phyloP scores from a whole-genome alignment of 2,329 filamentous ascomycete species.

The Podosphaera aphanis region DNA sequence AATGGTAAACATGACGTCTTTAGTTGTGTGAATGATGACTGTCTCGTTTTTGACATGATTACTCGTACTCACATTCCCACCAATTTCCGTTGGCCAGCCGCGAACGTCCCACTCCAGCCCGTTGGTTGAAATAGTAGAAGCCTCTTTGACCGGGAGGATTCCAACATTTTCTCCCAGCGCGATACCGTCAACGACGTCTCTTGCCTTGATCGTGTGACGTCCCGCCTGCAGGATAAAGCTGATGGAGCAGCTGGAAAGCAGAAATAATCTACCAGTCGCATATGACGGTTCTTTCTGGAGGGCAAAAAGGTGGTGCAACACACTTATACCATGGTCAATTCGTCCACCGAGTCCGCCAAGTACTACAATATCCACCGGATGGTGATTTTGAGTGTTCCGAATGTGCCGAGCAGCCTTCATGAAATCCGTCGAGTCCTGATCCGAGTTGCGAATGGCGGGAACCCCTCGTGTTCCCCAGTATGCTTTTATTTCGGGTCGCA shows the following conservation, averaged over 20 bases:
- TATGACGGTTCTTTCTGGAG: slow-evolving; percentile 27
- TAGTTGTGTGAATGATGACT: slow-evolving; percentile 37
- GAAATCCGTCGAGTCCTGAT: slow-evolving; percentile 81
- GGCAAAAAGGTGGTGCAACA: slow-evolving; percentile 63
- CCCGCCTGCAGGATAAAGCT: slow-evolving; percentile 58
- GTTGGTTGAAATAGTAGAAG: slow-evolving; percentile 50
- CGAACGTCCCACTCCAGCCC: slow-evolving; percentile 82
- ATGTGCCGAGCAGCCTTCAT: slow-evolving; percentile 52
- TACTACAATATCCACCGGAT: slow-evolving; percentile 42
- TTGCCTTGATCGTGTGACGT: slow-evolving; percentile 37
- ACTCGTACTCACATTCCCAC: slow-evolving; percentile 53
- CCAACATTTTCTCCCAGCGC: slow-evolving; percentile 47
- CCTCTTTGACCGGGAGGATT: slow-evolving; percentile 63
- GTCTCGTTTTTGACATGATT: slow-evolving; percentile 44
- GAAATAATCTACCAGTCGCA: slow-evolving; percentile 40
- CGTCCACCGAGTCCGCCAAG: slow-evolving; percentile 72
- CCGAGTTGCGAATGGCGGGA: slow-evolving; percentile 42
- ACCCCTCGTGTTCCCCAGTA: slow-evolving; percentile 25
- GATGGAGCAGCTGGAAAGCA: slow-evolving; percentile 57
- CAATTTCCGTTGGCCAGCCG: slow-evolving; percentile 58
- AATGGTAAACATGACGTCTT: slow-evolving; percentile 51
- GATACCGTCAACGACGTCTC: slow-evolving; percentile 15
- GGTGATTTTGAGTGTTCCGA: slow-evolving; percentile 13
- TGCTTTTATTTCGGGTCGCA: slow-evolving; percentile 34
- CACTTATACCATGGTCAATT: slow-evolving; percentile 76